phyloP scores from a whole-genome alignment of 1,139 yeast species.

The Suhomyces chickasaworum region DNA sequence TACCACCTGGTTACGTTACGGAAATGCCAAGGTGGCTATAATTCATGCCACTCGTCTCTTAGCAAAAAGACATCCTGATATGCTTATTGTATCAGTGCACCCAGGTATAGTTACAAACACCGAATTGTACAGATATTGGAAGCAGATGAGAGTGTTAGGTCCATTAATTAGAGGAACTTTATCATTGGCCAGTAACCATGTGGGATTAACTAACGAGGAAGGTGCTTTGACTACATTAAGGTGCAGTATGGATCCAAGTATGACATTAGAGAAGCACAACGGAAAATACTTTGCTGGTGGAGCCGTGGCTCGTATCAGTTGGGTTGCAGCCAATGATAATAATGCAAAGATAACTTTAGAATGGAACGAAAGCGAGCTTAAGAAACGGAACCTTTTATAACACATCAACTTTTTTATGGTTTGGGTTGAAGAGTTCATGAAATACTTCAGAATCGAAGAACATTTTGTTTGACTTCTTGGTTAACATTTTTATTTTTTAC shows the following conservation, averaged over 20 bases:
- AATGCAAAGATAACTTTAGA: conserved; percentile 35
- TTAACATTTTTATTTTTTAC: too few relatives aligned
- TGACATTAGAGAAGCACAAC: conserved; percentile 29
- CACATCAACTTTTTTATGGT: not conserved
- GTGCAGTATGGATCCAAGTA: conserved; percentile 35
- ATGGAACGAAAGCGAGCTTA: conserved; percentile 30
- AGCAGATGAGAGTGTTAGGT: conserved; percentile 30
- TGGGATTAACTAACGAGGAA: conserved; percentile 37
- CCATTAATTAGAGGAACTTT: conserved; percentile 21
- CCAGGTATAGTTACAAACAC: conserved; percentile 46
- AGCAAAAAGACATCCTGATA: conserved; percentile 33
- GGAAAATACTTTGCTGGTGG: conserved; percentile 42
- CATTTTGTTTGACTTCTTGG: too few relatives aligned
- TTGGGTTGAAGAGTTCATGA: too few relatives aligned
- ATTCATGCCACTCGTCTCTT: conserved; percentile 35
- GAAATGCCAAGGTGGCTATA: conserved; percentile 35
- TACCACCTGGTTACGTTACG: conserved; percentile 40
- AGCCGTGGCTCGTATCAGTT: conserved; percentile 32
- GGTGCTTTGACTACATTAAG: conserved; percentile 39
- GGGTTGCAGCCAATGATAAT: conserved; percentile 26
- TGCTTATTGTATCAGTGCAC: conserved; percentile 39
- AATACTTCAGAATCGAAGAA: too few relatives aligned
- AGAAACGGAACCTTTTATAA: conserved; percentile 5
- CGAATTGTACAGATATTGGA: conserved; percentile 37
- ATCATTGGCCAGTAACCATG: conserved; percentile 17